phyloP scores from a whole-genome alignment of 2,329 filamentous ascomycete genomes.

The Penicillium sp. region DNA sequence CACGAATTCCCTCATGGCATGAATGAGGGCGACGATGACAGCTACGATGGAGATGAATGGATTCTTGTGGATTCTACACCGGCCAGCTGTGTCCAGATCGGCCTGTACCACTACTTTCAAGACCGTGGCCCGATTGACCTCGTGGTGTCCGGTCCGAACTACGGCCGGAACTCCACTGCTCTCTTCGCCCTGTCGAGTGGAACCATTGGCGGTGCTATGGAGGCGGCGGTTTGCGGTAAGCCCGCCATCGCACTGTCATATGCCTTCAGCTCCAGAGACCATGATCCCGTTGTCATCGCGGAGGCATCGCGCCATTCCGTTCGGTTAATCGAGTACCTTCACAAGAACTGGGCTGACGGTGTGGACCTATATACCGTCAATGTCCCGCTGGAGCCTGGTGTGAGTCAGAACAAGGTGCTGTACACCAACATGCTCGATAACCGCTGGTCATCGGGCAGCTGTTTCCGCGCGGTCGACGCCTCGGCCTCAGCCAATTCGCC shows the following conservation, averaged over 20 bases:
- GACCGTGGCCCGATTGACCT: slow-evolving; percentile 64
- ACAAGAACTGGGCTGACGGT: slow-evolving; percentile 61
- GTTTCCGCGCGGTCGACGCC: slow-evolving; percentile 69
- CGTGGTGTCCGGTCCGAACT: slow-evolving; percentile 72
- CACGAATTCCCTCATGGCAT: slow-evolving; percentile 51
- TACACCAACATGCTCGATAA: slow-evolving; percentile 86
- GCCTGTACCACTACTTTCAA: slow-evolving; percentile 68
- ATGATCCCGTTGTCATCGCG: slow-evolving; percentile 71
- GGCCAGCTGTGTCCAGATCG: slow-evolving; percentile 72
- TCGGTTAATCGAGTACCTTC: slow-evolving; percentile 68
- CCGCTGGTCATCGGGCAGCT: slow-evolving; percentile 73
- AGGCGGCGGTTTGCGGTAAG: slow-evolving; percentile 62
- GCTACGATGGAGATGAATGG: slow-evolving; percentile 61
- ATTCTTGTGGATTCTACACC: slow-evolving; percentile 72
- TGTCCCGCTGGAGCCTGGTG: slow-evolving; percentile 69
- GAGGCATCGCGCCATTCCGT: slow-evolving; percentile 67
- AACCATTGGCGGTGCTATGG: slow-evolving; percentile 66
- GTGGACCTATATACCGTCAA: slow-evolving; percentile 88
- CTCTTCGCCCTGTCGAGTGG: slow-evolving; percentile 70
- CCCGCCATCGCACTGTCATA: slow-evolving; percentile 76
- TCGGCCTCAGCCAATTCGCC: slow-evolving; percentile 53
- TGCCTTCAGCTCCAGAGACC: slow-evolving; percentile 77
- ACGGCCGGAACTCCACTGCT: slow-evolving; percentile 71
- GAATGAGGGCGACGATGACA: slow-evolving; percentile 46
- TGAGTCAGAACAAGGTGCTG: slow-evolving; percentile 63